These are phyloP conservation scores for Boletus subparvulus DNA, from an alignment of 768 basidiomycete genomes.

Conservation along the genomic window DNA sequence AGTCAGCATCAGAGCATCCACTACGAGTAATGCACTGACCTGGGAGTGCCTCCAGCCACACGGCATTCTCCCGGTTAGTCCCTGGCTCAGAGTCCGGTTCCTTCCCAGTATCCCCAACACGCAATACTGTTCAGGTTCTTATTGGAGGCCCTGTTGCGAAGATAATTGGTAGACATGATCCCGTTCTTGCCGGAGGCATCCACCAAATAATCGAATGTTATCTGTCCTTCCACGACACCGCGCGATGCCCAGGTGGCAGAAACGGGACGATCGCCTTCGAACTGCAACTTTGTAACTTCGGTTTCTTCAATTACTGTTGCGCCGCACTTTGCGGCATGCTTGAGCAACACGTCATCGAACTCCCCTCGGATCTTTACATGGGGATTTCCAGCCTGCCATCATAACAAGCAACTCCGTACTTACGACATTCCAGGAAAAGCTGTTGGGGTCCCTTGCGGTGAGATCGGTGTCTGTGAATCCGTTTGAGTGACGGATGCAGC, in stretches of 20 bases:
- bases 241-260: no score
- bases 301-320: constrained; percentile 2
- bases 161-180: constrained; percentile 26
- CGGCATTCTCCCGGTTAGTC: constrained; percentile 34
- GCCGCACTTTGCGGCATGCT: background rate
- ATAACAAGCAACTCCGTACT: background rate
- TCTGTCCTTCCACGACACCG: background rate
- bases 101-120: constrained; percentile 39
- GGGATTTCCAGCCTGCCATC: no score
- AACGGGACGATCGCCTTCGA: background rate
- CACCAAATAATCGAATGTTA: constrained; percentile 7
- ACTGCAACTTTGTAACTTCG: constrained; percentile 5
- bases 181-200: constrained; percentile 15
- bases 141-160: constrained; percentile 36
- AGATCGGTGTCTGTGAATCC: constrained; percentile 5
- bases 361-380: constrained; percentile 1
- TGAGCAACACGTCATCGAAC: constrained; percentile 3
- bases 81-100: constrained; percentile 27
- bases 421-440: constrained; percentile 7
- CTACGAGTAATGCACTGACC: background rate
- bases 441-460: background rate
- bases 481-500: background rate
- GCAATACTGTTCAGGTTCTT: constrained; percentile 35
- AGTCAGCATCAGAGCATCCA: no score
- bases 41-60: constrained; percentile 38